These are phyloP conservation scores for Umbellularia californica DNA, from an alignment of 164 flowering plant genomes.

Conservation along the genomic window DNA sequence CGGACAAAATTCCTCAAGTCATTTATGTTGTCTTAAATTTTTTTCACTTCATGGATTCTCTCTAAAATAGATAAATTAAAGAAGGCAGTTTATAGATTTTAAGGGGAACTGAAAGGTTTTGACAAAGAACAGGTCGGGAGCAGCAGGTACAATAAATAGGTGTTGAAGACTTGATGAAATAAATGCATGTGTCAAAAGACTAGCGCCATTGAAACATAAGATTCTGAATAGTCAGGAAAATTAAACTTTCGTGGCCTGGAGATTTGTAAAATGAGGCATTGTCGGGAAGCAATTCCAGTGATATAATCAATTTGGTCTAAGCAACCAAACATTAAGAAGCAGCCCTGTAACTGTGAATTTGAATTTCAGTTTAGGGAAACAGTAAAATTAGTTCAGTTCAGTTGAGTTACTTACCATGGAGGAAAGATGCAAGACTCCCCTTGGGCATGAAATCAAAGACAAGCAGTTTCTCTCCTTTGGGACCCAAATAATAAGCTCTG, in stretches of 20 bases:
- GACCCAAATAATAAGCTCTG: constrained; percentile 92
- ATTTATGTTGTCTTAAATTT: too few species aligned
- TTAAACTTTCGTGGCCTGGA: background rate
- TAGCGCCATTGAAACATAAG: too few species aligned
- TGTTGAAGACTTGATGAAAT: too few species aligned
- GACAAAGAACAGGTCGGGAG: too few species aligned
- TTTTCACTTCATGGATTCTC: too few species aligned
- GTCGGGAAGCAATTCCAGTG: background rate
- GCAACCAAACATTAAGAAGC: background rate
- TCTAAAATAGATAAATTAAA: background rate
- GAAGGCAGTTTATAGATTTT: too few species aligned
- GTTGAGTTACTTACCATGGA: constrained; percentile 82
- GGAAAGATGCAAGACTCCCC: constrained; percentile 91
- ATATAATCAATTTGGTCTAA: too few species aligned
- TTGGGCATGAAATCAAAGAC: constrained; percentile 88
- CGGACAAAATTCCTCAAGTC: too few species aligned
- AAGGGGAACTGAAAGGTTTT: too few species aligned
- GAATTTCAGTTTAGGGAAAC: background rate
- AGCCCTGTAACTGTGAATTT: background rate
- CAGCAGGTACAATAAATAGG: too few species aligned
- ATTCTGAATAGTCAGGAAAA: too few species aligned
- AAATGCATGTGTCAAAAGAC: too few species aligned
- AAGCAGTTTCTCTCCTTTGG: constrained; percentile 96
- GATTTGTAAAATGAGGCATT: background rate
- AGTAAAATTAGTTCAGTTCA: background rate